phyloP scores from a whole-genome alignment of 164 flowering plant species.

The Paratinospora sagittata region DNA sequence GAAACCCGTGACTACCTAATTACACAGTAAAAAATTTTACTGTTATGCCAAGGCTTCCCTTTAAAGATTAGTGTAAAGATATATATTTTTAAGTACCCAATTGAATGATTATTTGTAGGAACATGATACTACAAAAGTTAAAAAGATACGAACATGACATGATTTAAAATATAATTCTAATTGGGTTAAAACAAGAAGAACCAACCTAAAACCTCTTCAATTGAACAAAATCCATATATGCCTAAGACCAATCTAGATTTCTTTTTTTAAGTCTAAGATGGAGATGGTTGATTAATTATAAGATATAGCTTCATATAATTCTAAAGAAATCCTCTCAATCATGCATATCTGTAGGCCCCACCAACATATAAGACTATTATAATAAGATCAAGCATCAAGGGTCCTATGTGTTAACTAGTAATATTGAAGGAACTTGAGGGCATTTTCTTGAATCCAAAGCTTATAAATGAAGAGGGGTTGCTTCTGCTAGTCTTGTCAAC shows the following conservation, averaged over 20 bases:
- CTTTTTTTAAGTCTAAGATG: not conserved
- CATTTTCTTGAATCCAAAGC: not conserved
- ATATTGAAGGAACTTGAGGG: not conserved
- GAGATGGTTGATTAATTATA: not conserved
- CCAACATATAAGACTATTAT: not conserved
- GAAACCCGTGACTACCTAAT: too few species aligned
- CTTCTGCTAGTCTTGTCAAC: not conserved
- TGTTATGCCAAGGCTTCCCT: too few species aligned
- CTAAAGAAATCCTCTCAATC: not conserved
- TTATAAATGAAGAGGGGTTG: not conserved
- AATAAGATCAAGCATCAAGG: not conserved
- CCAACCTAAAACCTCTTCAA: too few species aligned
- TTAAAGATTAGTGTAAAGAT: too few species aligned
- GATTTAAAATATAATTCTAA: too few species aligned
- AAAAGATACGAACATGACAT: too few species aligned
- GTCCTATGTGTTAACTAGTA: not conserved
- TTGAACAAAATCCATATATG: too few species aligned
- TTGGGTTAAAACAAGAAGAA: too few species aligned
- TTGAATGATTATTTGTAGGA: too few species aligned
- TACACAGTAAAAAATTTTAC: too few species aligned
- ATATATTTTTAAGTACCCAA: too few species aligned
- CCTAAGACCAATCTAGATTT: not conserved
- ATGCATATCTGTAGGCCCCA: not conserved
- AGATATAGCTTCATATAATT: not conserved
- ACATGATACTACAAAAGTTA: too few species aligned